Percentiles rank a stretch among this genome's conserved stretches.
These are phyloP conservation scores for Tremella yokohamensis DNA, from an alignment of 768 basidiomycete species.

Conservation along the genomic window DNA sequence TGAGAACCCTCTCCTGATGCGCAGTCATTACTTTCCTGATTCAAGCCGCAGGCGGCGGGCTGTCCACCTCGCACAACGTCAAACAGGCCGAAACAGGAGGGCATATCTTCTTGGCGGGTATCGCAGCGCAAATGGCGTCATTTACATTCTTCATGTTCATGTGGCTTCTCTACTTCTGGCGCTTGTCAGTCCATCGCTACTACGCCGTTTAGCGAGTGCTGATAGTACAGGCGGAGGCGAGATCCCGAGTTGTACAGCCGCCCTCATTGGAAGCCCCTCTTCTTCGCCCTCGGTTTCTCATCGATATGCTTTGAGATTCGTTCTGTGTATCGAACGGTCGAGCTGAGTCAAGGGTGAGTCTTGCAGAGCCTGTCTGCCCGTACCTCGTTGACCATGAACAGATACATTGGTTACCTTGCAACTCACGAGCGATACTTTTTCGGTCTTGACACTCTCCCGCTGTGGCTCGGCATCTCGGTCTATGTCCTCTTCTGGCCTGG, in stretches of 20 bases:
- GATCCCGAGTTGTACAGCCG: slow-evolving; percentile 41
- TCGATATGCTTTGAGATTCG: slow-evolving; percentile 50
- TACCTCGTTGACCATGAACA: background rate
- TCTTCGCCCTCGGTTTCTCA: slow-evolving; percentile 49
- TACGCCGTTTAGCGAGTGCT: background rate
- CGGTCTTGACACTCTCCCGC: slow-evolving; percentile 46
- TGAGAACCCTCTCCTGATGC: background rate
- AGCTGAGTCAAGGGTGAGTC: slow-evolving; percentile 46
- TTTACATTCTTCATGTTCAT: slow-evolving; percentile 44
- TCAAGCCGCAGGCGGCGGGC: slow-evolving; percentile 50
- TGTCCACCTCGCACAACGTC: slow-evolving; percentile 36
- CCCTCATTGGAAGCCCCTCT: slow-evolving; percentile 47
- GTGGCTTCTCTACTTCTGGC: slow-evolving; percentile 38
- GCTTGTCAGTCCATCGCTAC: slow-evolving; percentile 34
- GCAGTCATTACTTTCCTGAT: slow-evolving; percentile 48
- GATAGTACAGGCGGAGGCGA: slow-evolving; percentile 22
- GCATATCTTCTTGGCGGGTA: slow-evolving; percentile 50
- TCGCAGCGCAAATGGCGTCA: slow-evolving; percentile 46
- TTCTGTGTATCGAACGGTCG: slow-evolving; percentile 47
- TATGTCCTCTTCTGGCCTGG: slow-evolving; percentile 50
- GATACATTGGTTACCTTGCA: slow-evolving; percentile 46
- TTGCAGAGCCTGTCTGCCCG: background rate
- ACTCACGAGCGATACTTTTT: slow-evolving; percentile 49
- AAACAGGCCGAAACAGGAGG: slow-evolving; percentile 37
- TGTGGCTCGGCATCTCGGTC: slow-evolving; percentile 43